Base-by-base conservation (phyloP, 768 basidiomycete species). In the Lactarius pseudohatsudake region DNA sequence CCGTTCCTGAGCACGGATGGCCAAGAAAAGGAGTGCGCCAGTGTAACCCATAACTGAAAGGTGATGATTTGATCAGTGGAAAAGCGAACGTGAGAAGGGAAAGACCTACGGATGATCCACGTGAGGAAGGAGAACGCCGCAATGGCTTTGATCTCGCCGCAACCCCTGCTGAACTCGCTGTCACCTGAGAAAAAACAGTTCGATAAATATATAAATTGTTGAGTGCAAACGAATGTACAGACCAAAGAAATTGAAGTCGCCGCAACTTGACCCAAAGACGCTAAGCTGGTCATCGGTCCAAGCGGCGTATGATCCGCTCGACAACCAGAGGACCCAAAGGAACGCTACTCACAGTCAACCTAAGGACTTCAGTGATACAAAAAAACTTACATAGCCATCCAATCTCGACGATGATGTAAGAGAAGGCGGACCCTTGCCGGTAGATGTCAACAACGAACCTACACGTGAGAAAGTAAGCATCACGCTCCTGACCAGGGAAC, bases 321-420 rank as follows among this genome's bases (percentile, higher is more conserved):
- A 76, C 30, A 81, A 74, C 81, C 78, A 82, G 38, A 81, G 69
- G 47, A 80, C 60, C 72, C 74, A 77, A 30, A 82, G 74, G 56
- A 76, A 6, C 26, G 64, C 78, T 78, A 61, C 15, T 57, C 66
- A 30, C 28, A 4, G 15, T 56, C 68, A 61, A 22, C 28, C 15
- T 10, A 45, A 16, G 50, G 40, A 36, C 36, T 34, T n/a, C 4
- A 7, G 20, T 18, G 11, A 41, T 30, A 36, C 6, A 47, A 50
- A 69, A 6, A 43, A 30, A 60, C 79, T 70, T 66, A 81, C 79
- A 70, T 61, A 79, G 66, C 77, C 76, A 80, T 16, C 20, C 55
- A 18, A 81, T 36, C 66, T 82, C 81, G 8, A 78, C 72, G 28
- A 74, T 65, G 18, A 81, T 72, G 74, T 75, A 76, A 34, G 81